Conservation (phyloP, 305 asterid genomes). For the Rubia tinctorum region DNA sequence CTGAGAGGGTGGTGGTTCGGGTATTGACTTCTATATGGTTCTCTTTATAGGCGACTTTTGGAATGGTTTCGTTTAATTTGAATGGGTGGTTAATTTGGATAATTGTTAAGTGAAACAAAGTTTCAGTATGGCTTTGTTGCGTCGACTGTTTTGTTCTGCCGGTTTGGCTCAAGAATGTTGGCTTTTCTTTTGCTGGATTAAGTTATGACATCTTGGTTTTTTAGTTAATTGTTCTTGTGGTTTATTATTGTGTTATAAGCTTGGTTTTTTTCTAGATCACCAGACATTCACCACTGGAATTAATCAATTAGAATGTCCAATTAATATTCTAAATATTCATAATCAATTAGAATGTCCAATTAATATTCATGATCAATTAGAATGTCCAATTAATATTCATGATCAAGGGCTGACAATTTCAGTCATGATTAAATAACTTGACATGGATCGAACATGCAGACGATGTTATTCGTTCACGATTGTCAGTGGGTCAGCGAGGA, state of each 20-base stretch:
- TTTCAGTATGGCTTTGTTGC: neutral
- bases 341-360: too few species aligned
- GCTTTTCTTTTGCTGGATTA: neutral
- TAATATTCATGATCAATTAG: too few species aligned
- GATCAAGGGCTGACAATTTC: too few species aligned
- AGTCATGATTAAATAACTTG: too few species aligned
- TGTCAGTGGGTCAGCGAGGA: too few species aligned
- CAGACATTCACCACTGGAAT: too few species aligned
- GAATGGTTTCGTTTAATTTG: neutral
- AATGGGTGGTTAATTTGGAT: too few species aligned
- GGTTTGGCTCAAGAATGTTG: neutral
- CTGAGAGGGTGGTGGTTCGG: slow-evolving; percentile 89
- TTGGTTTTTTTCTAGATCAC: neutral
- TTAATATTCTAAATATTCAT: too few species aligned
- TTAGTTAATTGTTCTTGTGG: neutral
- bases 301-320: too few species aligned
- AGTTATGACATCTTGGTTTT: neutral
- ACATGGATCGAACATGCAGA: too few species aligned
- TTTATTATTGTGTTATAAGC: neutral
- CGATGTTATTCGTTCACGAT: too few species aligned
- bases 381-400: too few species aligned
- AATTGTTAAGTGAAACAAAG: neutral
- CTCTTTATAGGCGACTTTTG: neutral
- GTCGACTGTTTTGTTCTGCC: neutral
- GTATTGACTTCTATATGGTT: slow-evolving; percentile 75